Percentiles rank a stretch among this genome's conserved stretches.
Evolutionary conservation across 2,329 filamentous ascomycete genomes (phyloP).

Genomic region (Aspergillus tanneri): DNA sequence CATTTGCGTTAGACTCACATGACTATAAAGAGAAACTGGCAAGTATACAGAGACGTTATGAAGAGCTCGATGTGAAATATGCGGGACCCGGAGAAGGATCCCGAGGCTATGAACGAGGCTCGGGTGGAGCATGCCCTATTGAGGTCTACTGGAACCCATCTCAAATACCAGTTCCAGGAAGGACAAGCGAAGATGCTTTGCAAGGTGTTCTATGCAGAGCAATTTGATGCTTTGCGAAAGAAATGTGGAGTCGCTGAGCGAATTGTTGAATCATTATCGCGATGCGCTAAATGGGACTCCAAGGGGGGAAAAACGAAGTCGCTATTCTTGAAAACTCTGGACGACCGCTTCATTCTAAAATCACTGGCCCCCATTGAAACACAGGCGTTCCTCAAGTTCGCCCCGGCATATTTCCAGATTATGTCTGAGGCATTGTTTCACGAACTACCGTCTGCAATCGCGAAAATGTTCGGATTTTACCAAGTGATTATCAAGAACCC

Average conservation of each 20-base stretch:
- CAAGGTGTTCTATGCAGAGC: conserved; percentile 98
- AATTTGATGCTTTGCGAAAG: conserved; percentile 88
- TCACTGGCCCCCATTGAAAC: conserved; percentile 88
- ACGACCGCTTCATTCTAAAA: conserved; percentile 91
- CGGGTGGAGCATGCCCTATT: conserved; percentile 84
- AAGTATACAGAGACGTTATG: conserved; percentile 40
- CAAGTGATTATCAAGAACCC: conserved; percentile 97
- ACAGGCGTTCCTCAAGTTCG: conserved; percentile 89
- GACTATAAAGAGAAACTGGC: conserved; percentile 82
- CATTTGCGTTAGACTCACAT: conserved; percentile 81
- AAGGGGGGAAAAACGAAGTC: conserved; percentile 98
- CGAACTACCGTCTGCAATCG: conserved; percentile 91
- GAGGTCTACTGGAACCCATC: conserved; percentile 81
- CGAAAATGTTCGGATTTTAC: conserved; percentile 98
- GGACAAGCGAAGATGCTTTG: conserved; percentile 93
- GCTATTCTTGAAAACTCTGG: conserved; percentile 92
- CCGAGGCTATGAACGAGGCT: conserved; percentile 58
- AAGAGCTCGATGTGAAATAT: conserved; percentile 30
- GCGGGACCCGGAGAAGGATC: conserved; percentile 25
- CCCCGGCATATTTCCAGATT: conserved; percentile 94
- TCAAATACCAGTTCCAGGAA: conserved; percentile 94
- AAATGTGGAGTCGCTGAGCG: conserved; percentile 93
- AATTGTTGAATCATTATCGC: conserved; percentile 90
- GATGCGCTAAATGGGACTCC: conserved; percentile 96
- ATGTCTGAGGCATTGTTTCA: conserved; percentile 97